Percentiles rank a stretch among this genome's conserved stretches.
phyloP scores from a whole-genome alignment of 1,284 basidiomycete genomes.

The Cutaneotrichosporon daszewskae region DNA sequence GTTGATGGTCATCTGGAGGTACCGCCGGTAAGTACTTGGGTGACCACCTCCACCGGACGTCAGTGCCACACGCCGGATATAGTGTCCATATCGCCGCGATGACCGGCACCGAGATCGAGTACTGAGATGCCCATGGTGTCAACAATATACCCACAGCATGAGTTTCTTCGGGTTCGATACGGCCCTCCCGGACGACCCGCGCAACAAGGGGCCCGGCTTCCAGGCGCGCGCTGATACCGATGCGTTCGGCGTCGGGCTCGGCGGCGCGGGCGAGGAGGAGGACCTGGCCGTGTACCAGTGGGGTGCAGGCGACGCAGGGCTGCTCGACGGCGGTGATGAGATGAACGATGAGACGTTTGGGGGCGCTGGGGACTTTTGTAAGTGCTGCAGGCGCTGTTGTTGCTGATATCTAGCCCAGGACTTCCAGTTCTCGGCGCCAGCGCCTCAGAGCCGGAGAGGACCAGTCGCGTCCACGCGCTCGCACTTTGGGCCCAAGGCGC shows the following conservation, averaged over 20 bases:
- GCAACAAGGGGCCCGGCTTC: slow-evolving; percentile 7
- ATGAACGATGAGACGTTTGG: slow-evolving; percentile 97
- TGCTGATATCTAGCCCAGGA: slow-evolving; percentile 67
- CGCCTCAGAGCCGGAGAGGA: slow-evolving; percentile 9
- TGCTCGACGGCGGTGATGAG: slow-evolving; percentile 84
- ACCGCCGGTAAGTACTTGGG: background rate
- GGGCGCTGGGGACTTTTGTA: slow-evolving; percentile 60
- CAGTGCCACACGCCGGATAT: slow-evolving; percentile 6
- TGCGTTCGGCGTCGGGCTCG: slow-evolving; percentile 26
- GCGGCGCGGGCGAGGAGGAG: slow-evolving; percentile 54
- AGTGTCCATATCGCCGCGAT: background rate
- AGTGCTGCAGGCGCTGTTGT: slow-evolving; percentile 29
- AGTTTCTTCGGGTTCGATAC: slow-evolving; percentile 49
- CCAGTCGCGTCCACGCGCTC: slow-evolving; percentile 38
- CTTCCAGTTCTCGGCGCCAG: slow-evolving; percentile 67
- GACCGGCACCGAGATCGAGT: background rate
- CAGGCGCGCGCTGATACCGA: slow-evolving; percentile 19
- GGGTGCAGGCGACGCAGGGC: slow-evolving; percentile 72
- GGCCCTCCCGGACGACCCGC: slow-evolving; percentile 31
- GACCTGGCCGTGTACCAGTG: slow-evolving; percentile 58
- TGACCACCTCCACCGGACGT: slow-evolving; percentile 1
- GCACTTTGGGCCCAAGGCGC: slow-evolving; percentile 37
- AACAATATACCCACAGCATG: slow-evolving; percentile 23
- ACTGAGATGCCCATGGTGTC: background rate
- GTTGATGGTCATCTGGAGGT: background rate